Evolutionary conservation across 116 monocot species (phyloP), one percentile per base, ranked within the genome.

Genomic region (Zostera marina): DNA sequence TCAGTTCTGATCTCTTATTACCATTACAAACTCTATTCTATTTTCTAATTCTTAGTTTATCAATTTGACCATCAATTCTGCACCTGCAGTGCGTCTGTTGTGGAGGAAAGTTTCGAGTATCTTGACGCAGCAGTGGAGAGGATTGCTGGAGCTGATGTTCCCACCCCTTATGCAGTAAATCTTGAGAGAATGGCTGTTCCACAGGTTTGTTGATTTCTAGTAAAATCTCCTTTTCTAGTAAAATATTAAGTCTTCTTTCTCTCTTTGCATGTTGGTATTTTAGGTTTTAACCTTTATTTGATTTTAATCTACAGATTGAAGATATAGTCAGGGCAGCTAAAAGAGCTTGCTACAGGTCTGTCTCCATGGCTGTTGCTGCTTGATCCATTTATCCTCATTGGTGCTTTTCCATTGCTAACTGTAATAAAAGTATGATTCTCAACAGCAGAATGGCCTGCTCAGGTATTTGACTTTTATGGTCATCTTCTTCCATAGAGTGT

Each of bases 91-190:
- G 47, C 73, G 39, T 80, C 89, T 14, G 85, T 96, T 0, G 39
- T 82, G n/a, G 85, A 96, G 72, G 89, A 96, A 59, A 88, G 89
- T 56, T 96, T 96, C 41, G 85, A 79, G 41, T 96, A 85, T 63
- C 82, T 96, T 14, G 96, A 96, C 56, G 89, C 96, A 44, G 82
- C 96, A n/a, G 80, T 85, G 25, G 85, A 96, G 76, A 89, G 96
- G 72, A 89, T 96, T 46, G 68, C 89, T 42, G 96, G 89, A 62
- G 96, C 96, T 14, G 96, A 96, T 71, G 89, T 96, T 48, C 96
- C 89, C 14, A 89, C 83, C 89, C 89, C 85, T 13, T 96, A 85
- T 51, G 96, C 96, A 14, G 70, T 82, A 17, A 96, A 89, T 67
- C 80, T 89, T 3, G 89, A 96, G 76, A 82, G 85, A 61, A 64